phyloP scores from a whole-genome alignment of 345 rosid species.

The Pelargonium nanum region DNA sequence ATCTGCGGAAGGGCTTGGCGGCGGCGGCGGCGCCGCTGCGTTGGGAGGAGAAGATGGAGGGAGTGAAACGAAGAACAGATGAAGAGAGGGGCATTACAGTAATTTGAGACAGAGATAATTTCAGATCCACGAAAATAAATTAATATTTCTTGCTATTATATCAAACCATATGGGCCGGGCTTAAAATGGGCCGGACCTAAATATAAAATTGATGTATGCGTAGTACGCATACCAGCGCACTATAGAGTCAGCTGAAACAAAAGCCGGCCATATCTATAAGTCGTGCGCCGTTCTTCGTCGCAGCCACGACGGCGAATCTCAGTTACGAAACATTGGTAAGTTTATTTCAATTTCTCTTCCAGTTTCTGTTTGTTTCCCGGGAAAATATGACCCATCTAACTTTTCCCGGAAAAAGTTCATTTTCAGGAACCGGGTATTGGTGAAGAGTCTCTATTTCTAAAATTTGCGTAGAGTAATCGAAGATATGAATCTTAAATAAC shows the following conservation, averaged over 20 bases:
- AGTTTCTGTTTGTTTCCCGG: background rate
- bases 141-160: too few species aligned
- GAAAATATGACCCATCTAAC: background rate
- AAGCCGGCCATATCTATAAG: background rate
- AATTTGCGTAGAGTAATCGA: background rate
- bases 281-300: background rate
- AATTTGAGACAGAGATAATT: too few species aligned
- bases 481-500: background rate
- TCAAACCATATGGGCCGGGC: too few species aligned
- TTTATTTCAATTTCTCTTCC: background rate
- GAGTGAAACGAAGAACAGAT: background rate
- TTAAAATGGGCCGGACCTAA: too few species aligned
- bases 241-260: background rate
- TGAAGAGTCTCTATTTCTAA: background rate
- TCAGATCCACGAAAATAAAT: background rate
- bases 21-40: conserved; percentile 9
- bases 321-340: background rate
- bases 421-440: background rate
- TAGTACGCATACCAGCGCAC: background rate
- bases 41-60: conserved; percentile 13
- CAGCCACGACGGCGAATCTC: background rate
- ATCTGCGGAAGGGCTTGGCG: conserved; percentile 11
- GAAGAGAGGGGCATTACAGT: conserved; percentile 15
- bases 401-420: background rate
- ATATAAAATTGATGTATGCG: background rate